Conservation (phyloP, 2,329 filamentous ascomycete species). For the Mycogone perniciosa region DNA sequence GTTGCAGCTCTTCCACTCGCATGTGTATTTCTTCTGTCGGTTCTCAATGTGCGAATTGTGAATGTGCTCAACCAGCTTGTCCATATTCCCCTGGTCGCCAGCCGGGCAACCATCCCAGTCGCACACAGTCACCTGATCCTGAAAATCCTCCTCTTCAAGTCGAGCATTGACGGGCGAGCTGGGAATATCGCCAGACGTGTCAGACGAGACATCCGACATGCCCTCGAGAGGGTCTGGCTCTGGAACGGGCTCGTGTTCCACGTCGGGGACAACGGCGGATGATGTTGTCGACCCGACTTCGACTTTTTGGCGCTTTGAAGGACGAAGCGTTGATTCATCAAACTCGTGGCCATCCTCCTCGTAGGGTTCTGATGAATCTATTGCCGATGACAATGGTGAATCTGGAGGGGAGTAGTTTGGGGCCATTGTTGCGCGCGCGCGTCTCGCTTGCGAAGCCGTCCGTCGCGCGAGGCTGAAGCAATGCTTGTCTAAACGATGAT, state of each 20-base stretch:
- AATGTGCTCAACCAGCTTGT: slow-evolving; percentile 72
- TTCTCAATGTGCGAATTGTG: slow-evolving; percentile 92
- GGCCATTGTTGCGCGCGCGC: slow-evolving; percentile 27
- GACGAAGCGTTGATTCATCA: slow-evolving; percentile 35
- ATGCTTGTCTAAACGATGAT: neutral
- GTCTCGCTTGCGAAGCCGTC: neutral
- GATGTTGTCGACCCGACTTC: slow-evolving; percentile 40
- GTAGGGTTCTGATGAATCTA: slow-evolving; percentile 40
- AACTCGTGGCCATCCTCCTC: slow-evolving; percentile 41
- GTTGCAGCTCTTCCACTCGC: slow-evolving; percentile 88
- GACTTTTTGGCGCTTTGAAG: slow-evolving; percentile 43
- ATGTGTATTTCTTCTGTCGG: slow-evolving; percentile 94
- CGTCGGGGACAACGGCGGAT: slow-evolving; percentile 36
- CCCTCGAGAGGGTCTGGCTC: slow-evolving; percentile 49
- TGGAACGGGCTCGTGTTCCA: slow-evolving; percentile 40
- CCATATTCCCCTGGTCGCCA: slow-evolving; percentile 73
- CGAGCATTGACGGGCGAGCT: slow-evolving; percentile 62
- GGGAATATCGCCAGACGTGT: slow-evolving; percentile 81
- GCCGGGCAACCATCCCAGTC: slow-evolving; percentile 69
- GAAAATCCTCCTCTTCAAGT: slow-evolving; percentile 66
- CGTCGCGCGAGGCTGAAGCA: slow-evolving; percentile 1
- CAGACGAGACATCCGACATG: slow-evolving; percentile 73
- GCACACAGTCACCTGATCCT: slow-evolving; percentile 72
- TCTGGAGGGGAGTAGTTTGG: slow-evolving; percentile 35
- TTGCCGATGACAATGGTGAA: slow-evolving; percentile 40